A percentile compares a stretch with the other conserved stretches of the same genome.
These are phyloP conservation scores for Pseudogymnoascus sp. DNA, from an alignment of 2,329 filamentous ascomycete species.

Conservation along the genomic window DNA sequence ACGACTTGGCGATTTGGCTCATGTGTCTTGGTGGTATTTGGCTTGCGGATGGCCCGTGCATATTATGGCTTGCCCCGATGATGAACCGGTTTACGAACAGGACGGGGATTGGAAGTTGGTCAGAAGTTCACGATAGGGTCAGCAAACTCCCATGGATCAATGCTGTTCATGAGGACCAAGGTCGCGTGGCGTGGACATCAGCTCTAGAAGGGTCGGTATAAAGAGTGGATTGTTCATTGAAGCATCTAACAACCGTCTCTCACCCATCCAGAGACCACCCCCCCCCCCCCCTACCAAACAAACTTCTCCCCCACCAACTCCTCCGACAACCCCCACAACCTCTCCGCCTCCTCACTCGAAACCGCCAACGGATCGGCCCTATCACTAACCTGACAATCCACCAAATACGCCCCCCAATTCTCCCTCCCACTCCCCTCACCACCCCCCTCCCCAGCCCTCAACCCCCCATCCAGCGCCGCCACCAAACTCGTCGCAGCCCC, in stretches of 20 bases:
- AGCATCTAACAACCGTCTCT: background rate
- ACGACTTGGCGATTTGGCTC: background rate
- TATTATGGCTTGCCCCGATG: background rate
- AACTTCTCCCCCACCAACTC: constrained; percentile 37
- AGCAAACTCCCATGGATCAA: background rate
- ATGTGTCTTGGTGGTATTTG: background rate
- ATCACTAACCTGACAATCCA: constrained; percentile 27
- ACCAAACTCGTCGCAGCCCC: constrained; percentile 28
- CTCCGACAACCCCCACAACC: constrained; percentile 39
- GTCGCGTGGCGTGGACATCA: background rate
- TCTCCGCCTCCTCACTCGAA: constrained; percentile 31
- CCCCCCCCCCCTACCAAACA: constrained; percentile 18
- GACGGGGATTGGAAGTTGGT: background rate
- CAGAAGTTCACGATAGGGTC: background rate
- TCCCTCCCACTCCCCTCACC: constrained; percentile 18
- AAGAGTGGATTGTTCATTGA: background rate
- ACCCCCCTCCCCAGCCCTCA: too few species aligned
- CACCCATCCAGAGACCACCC: background rate
- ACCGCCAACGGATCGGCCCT: constrained; percentile 18
- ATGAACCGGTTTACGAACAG: background rate
- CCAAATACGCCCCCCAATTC: constrained; percentile 27
- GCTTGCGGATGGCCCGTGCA: background rate
- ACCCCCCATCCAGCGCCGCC: constrained; percentile 29
- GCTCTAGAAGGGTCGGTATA: background rate
- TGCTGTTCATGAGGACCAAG: background rate